Evolutionary conservation across 768 basidiomycete genomes (phyloP).

Genomic region (Suillus fuscotomentosus): DNA sequence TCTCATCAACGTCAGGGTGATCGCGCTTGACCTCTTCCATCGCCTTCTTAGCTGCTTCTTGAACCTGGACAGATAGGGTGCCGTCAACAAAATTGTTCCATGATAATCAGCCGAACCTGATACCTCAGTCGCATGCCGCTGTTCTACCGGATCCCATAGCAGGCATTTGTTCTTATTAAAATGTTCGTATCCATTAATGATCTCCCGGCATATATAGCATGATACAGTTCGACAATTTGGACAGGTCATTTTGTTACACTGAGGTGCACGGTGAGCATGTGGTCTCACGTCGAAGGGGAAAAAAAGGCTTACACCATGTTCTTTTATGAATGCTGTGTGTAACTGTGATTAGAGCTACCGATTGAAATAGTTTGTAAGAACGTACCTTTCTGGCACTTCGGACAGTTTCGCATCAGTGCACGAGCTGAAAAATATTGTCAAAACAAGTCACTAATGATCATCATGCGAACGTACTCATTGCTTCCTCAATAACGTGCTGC

Average conservation of each 20-base stretch:
- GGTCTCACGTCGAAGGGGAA: neutral
- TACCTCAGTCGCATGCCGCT: conserved; percentile 67
- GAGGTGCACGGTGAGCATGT: conserved; percentile 1
- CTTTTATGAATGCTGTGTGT: conserved; percentile 73
- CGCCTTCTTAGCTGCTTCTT: conserved; percentile 63
- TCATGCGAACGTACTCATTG: conserved; percentile 67
- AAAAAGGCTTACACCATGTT: conserved; percentile 56
- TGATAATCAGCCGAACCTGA: neutral
- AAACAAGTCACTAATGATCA: neutral
- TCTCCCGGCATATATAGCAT: conserved; percentile 80
- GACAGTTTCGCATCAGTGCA: conserved; percentile 87
- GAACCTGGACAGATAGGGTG: conserved; percentile 46
- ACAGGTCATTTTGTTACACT: conserved; percentile 95
- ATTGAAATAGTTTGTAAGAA: conserved; percentile 4
- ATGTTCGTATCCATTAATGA: conserved; percentile 77
- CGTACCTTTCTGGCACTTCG: conserved; percentile 77
- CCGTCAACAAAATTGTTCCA: neutral
- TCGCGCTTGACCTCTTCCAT: conserved; percentile 56
- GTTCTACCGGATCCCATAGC: conserved; percentile 68
- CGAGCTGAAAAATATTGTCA: conserved; percentile 44
- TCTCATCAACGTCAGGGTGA: conserved; percentile 63
- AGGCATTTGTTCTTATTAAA: conserved; percentile 60
- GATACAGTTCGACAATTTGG: conserved; percentile 69
- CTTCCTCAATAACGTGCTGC: conserved; percentile 83
- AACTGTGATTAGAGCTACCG: conserved; percentile 6